Evolutionary conservation across 2,329 filamentous ascomycete species (phyloP), one percentile per base, ranked within the genome.

Genomic region (Arachnomyces sp.): DNA sequence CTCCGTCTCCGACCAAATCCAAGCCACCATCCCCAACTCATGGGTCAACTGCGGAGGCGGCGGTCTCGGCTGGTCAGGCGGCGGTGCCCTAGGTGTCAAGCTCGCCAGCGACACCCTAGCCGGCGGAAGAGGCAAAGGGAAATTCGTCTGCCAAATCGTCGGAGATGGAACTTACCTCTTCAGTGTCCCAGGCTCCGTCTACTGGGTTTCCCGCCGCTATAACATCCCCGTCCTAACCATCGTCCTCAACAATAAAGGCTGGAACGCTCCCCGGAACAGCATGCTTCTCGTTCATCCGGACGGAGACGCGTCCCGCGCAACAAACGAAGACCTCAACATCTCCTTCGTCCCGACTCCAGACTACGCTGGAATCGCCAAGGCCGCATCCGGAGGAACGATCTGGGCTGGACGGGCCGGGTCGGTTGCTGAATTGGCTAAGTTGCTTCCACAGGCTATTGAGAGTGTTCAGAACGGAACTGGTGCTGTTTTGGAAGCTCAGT

Each of bases 21-120:
- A 80, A 51, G 73, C 78, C 2, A 79, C 73, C 0, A 54, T 78
- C 0, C 84, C 85, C 0, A 83, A 84, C 0, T 79, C 77, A 0
- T 88, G 82, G 82, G 78, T 90, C 53, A 89, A 88, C 58, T 89
- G 84, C 55, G 85, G 85, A 1, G 85, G 82, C 1, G 85, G 84
- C 11, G 86, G 86, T 2, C 76, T 90, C 0, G 85, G 85, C 2
- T 90, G 85, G 85, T 84, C 79, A 8, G 85, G 84, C 11, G 85
- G 86, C 11, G 85, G 69, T 38, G 81, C 82, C 0, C 60, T 90
- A 3, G 86, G 85, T 2, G 80, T 89, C 54, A 88, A 89, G 57
- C 72, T 90, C 6, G 86, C 83, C 0, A 70, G 72, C 0, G 73
- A 81, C 36, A 59, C 61, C 2, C 61, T 71, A 44, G 64, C 71